Base-by-base conservation (phyloP, 2,329 filamentous ascomycete genomes). In the Albifimbria verrucaria region DNA sequence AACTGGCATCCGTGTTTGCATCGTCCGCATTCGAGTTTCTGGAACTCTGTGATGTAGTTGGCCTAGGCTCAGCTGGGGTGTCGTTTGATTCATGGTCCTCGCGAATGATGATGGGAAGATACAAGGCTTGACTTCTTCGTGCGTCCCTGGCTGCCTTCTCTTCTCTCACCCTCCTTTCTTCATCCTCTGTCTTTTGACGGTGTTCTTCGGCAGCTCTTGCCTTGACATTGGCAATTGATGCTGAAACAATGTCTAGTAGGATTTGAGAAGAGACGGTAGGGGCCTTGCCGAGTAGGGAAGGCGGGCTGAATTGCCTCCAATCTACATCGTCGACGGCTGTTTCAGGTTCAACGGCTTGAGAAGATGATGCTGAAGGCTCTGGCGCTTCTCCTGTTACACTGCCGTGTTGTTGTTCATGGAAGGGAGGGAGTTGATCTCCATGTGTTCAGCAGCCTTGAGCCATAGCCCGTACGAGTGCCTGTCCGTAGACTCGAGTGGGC, bases 241-340 rank as follows among this genome's bases (percentile, higher is more conserved):
- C 61, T 15, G 65, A 57, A 10, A 81, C 59, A 17, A 83, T 59
- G 7, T 72, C 66, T 4, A 66, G 57, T 2, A 82, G 64, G 7
- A 75, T 63, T 4, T 74, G 68, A 2, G 74, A 72, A 0, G 69
- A 69, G 50, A 70, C 59, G 36, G 72, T 70, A 17, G 72, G 68
- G 1, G 67, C 59, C 25, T 72, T 67, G 4, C 53, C 65, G 7
- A 83, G 62, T 1, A 69, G 72, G 11, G 62, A 58, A 0, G 80
- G 80, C 4, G 77, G 77, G 3, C 73, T 69, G 56, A 78, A 80
- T 49, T 70, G 64, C 36, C 67, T 71, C 76, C 79, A 81, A 59
- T 78, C 72, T 28, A 72, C 65, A 3, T 65, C 57, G 3, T 57
- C 52, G 44, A 64, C 55, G 17, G 68, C 63, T 22, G 64, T 57